Conservation (phyloP, 179 eudicot genomes). For the Spergularia azorica region DNA sequence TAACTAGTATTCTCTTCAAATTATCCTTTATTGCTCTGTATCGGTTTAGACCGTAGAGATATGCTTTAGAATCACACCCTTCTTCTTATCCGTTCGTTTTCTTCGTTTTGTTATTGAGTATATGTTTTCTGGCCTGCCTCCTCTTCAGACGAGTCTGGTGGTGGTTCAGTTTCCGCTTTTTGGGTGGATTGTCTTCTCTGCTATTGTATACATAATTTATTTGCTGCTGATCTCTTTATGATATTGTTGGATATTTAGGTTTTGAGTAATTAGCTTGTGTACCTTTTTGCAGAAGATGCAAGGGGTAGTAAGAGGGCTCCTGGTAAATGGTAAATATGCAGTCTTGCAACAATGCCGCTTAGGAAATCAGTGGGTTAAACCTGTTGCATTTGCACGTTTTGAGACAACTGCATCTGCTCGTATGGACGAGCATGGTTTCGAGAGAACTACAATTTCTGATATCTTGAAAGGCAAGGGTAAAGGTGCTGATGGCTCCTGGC, state of each 20-base stretch:
- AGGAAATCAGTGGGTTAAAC: slow-evolving; percentile 54
- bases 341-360: slow-evolving; percentile 71
- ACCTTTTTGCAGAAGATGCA: slow-evolving; percentile 51
- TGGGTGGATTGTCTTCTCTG: background rate
- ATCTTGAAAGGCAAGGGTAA: slow-evolving; percentile 75
- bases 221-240: background rate
- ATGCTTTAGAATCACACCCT: background rate
- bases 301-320: slow-evolving; percentile 67
- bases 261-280: background rate
- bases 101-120: background rate
- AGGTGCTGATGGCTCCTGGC: slow-evolving; percentile 95
- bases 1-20: background rate
- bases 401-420: slow-evolving; percentile 69
- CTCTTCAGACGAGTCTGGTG: too few relatives aligned
- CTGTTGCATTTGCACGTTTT: slow-evolving; percentile 54
- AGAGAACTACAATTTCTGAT: slow-evolving; percentile 83
- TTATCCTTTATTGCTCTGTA: background rate
- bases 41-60: background rate
- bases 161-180: background rate
- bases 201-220: background rate
- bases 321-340: slow-evolving; percentile 66
- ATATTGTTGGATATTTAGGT: background rate
- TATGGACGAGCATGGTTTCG: slow-evolving; percentile 91
- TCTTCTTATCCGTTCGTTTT: background rate
- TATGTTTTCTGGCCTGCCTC: background rate